Conservation (phyloP, 768 basidiomycete species). For the Amanita inopinata region DNA sequence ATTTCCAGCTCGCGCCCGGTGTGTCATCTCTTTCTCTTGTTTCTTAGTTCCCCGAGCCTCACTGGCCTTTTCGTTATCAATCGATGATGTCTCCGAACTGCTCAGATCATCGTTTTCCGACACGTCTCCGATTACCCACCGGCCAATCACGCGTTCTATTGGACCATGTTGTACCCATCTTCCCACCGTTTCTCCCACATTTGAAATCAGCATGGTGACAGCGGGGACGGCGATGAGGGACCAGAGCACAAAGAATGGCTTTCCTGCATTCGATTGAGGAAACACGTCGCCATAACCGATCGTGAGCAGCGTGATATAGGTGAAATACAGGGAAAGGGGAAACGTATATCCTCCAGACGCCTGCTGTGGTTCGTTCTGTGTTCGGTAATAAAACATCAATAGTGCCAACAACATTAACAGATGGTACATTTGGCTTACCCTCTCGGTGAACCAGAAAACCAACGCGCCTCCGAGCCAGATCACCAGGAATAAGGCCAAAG, state of each 20-base stretch:
- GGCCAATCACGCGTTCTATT: conserved; percentile 16
- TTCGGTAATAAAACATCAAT: background rate
- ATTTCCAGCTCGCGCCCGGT: too few species aligned
- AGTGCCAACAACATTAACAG: background rate
- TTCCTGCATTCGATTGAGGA: conserved; percentile 24
- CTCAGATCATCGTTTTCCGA: conserved; percentile 20
- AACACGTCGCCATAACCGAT: conserved; percentile 33
- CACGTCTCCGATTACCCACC: conserved; percentile 8
- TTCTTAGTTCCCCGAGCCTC: too few species aligned
- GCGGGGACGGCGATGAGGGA: conserved; percentile 30
- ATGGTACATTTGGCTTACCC: conserved; percentile 14
- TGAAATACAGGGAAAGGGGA: conserved; percentile 28
- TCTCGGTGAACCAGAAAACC: conserved; percentile 26
- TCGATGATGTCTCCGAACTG: background rate
- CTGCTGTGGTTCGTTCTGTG: conserved; percentile 8
- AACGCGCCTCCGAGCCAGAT: conserved; percentile 29
- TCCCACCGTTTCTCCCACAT: conserved; percentile 40
- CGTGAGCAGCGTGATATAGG: conserved; percentile 29
- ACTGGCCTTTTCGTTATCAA: background rate
- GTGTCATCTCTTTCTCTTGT: too few species aligned
- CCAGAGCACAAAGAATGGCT: conserved; percentile 35
- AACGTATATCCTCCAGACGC: conserved; percentile 25
- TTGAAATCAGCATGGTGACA: conserved; percentile 34
- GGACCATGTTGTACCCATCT: conserved; percentile 23
- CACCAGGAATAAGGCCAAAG: conserved; percentile 19